Evolutionary conservation across 176 grass and related monocot genomes (phyloP).

Genomic region (Oropetium thomaeum): DNA sequence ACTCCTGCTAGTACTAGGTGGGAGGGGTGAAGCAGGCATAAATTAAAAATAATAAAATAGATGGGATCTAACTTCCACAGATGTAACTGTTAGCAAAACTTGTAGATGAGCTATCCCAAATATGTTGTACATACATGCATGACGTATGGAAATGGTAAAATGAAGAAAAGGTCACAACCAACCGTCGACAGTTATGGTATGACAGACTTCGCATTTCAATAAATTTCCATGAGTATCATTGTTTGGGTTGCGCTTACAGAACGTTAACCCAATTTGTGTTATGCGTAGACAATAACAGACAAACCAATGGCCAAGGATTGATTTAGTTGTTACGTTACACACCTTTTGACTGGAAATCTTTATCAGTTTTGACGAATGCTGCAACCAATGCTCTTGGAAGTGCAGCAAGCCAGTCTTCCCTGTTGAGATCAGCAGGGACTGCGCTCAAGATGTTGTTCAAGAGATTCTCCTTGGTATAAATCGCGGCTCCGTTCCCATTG

Average conservation of each 20-base stretch:
- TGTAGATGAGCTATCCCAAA: background rate
- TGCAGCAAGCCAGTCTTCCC: conserved; percentile 91
- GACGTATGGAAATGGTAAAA: background rate
- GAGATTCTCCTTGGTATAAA: conserved; percentile 91
- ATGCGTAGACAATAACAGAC: background rate
- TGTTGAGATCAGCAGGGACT: conserved; percentile 79
- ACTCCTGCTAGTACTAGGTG: no score
- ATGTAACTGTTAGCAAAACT: background rate
- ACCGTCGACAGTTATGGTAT: background rate
- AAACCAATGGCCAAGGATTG: background rate
- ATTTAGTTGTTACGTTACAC: background rate
- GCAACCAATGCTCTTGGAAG: conserved; percentile 88
- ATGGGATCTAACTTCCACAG: background rate
- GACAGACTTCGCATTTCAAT: conserved; percentile 27
- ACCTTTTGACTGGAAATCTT: conserved; percentile 93
- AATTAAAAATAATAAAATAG: no score
- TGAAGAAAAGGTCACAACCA: background rate
- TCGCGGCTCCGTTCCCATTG: conserved; percentile 74
- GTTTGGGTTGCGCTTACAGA: background rate
- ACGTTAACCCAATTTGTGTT: background rate
- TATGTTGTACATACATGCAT: background rate
- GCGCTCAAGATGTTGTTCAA: conserved; percentile 78
- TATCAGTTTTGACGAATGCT: conserved; percentile 93
- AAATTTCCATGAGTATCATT: background rate
- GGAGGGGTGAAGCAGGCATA: no score